phyloP scores from a whole-genome alignment of 1,284 basidiomycete species.

The Tetrapyrgos nigripes region DNA sequence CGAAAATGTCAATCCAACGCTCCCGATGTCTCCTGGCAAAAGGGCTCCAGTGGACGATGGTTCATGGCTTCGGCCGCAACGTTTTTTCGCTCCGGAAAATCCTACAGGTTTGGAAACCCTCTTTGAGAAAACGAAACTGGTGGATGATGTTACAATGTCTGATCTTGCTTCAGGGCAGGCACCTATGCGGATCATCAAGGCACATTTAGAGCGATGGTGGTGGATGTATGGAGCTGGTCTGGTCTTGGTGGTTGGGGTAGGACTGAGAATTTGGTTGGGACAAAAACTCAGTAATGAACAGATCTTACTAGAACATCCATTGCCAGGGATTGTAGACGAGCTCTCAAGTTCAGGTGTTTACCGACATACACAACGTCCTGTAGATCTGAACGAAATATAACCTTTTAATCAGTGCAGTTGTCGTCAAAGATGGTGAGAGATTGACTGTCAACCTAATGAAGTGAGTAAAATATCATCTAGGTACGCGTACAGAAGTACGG shows the following conservation, averaged over 20 bases:
- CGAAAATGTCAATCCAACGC: slow-evolving; percentile 24
- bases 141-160: slow-evolving; percentile 44
- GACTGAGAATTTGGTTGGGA: slow-evolving; percentile 9
- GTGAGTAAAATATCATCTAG: no score
- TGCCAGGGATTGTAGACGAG: slow-evolving; percentile 1
- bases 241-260: slow-evolving; percentile 9
- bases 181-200: neutral
- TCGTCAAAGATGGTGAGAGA: no score
- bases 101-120: slow-evolving; percentile 79
- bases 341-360: slow-evolving; percentile 7
- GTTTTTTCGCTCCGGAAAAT: slow-evolving; percentile 78
- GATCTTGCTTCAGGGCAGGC: slow-evolving; percentile 8
- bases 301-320: neutral
- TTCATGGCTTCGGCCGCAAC: slow-evolving; percentile 66
- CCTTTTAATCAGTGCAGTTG: no score
- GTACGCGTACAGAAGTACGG: neutral
- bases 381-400: neutral
- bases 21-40: slow-evolving; percentile 22
- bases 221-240: slow-evolving; percentile 8
- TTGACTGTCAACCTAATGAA: slow-evolving; percentile 8
- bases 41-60: slow-evolving; percentile 35
- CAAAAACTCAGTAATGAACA: neutral
- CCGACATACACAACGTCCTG: slow-evolving; percentile 1
- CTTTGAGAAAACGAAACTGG: slow-evolving; percentile 68
- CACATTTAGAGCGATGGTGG: slow-evolving; percentile 13